Evolutionary conservation across 257 asterid genomes (phyloP), one percentile per base, ranked within the genome.

Genomic region (Solanum virginianum): DNA sequence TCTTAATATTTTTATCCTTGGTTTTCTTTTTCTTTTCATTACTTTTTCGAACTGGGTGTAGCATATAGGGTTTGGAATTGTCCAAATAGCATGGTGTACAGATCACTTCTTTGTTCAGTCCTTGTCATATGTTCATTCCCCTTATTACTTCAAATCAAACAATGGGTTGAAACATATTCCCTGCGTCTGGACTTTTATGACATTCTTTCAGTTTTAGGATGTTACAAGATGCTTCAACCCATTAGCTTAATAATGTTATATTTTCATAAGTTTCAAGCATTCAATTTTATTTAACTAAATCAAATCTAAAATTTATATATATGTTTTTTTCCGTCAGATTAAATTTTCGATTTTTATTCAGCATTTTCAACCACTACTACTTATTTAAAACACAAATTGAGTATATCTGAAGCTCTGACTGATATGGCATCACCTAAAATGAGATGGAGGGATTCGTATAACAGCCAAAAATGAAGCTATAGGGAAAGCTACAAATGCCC

Each of bases 401-500:
- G 22, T 29, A 79, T 53, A 79, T 79, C 29, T 53, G 51, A 53
- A 79, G 49, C 51, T 51, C 66, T 79, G 83, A 53, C 17, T 79
- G 83, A 12, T 79, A 29, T 2, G 15, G 22, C 43, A 18, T 79
- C 49, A 29, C 10, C 66, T 79, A 32, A 53, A 54, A 54, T 53
- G 47, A 17, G 45, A 17, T 29, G 83, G 65, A 79, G 63, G 65
- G 66, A 53, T 60, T 79, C 16, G 49, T 53, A 51, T 16, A 79
- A 53, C 29, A 53, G 49, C 83, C 83, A 53, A 53, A 49, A n/a
- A n/a, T 83, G 55, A 65, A 68, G n/a, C 32, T 65, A 18, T 32
- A 65, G 60, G 20, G 72, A 18, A 59, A 83, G 51, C 82, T 90
- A 85, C 85, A 81, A 20, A 26, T 80, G 77, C 82, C 69, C 86